phyloP scores from a whole-genome alignment of 345 rosid genomes.

The Corymbia maculata region DNA sequence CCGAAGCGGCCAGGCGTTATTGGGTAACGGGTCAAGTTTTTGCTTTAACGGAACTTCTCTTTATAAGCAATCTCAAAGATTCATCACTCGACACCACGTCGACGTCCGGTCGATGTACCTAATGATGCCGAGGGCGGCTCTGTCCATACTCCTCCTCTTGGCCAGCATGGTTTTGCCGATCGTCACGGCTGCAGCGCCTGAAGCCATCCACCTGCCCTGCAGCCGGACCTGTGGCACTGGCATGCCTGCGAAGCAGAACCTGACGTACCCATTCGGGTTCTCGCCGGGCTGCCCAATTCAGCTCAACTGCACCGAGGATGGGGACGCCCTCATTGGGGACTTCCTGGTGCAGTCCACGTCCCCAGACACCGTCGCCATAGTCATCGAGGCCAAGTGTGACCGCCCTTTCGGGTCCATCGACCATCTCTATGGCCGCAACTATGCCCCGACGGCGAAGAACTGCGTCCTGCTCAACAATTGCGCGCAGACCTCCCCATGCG shows the following conservation, averaged over 20 bases:
- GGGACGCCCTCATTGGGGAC: conserved; percentile 4
- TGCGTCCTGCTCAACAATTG: conserved; percentile 35
- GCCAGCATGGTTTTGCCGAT: no score
- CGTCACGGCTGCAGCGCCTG: neutral
- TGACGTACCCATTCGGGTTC: conserved; percentile 59
- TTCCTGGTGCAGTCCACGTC: conserved; percentile 11
- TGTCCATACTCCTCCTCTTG: neutral
- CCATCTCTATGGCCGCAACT: conserved; percentile 19
- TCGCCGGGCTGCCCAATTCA: conserved; percentile 33
- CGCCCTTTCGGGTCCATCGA: conserved; percentile 21
- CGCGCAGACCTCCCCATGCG: conserved; percentile 1
- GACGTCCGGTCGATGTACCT: neutral
- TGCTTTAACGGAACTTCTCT: neutral
- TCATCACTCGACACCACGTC: neutral
- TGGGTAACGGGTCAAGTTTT: no score
- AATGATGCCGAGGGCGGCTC: neutral
- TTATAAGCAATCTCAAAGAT: no score
- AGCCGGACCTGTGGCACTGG: conserved; percentile 19
- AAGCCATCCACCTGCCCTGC: neutral
- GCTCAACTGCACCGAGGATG: conserved; percentile 25
- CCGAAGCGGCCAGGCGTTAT: no score
- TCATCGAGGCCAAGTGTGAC: conserved; percentile 26
- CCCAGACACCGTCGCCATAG: conserved; percentile 10
- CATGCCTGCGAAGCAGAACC: neutral
- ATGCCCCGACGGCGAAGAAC: conserved; percentile 34